phyloP scores from a whole-genome alignment of 257 asterid genomes.

The Solanum peruvianum region DNA sequence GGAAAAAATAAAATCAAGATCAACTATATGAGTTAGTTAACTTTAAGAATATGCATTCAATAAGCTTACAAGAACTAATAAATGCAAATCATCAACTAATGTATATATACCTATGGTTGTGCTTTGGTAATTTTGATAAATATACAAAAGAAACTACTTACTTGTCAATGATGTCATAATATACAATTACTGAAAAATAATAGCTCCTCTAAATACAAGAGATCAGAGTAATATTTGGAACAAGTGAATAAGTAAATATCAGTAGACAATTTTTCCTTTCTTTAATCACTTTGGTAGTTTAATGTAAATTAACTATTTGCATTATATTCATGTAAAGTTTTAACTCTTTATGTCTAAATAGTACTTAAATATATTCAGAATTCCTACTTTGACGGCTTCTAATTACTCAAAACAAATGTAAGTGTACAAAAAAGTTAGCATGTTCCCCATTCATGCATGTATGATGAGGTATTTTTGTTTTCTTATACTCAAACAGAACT shows the following conservation, averaged over 20 bases:
- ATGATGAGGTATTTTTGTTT: background rate
- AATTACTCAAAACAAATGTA: background rate
- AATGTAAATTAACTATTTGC: no score
- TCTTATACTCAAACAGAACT: no score
- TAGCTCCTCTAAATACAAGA: background rate
- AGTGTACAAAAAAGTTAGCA: background rate
- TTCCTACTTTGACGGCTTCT: background rate
- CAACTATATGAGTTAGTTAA: background rate
- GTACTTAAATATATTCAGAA: background rate
- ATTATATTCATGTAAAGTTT: background rate
- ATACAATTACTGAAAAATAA: background rate
- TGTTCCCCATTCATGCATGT: background rate
- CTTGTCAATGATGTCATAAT: background rate
- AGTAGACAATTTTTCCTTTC: no score
- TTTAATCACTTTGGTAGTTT: background rate
- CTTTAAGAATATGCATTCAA: background rate
- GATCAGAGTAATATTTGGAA: background rate
- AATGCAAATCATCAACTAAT: background rate
- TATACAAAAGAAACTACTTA: background rate
- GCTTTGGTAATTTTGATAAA: background rate
- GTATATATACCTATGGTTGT: background rate
- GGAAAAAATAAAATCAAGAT: background rate
- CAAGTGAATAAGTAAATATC: background rate
- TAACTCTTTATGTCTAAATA: no score
- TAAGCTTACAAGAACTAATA: background rate